phyloP scores from a whole-genome alignment of 257 asterid species.

The Solanum pimpinellifolium region DNA sequence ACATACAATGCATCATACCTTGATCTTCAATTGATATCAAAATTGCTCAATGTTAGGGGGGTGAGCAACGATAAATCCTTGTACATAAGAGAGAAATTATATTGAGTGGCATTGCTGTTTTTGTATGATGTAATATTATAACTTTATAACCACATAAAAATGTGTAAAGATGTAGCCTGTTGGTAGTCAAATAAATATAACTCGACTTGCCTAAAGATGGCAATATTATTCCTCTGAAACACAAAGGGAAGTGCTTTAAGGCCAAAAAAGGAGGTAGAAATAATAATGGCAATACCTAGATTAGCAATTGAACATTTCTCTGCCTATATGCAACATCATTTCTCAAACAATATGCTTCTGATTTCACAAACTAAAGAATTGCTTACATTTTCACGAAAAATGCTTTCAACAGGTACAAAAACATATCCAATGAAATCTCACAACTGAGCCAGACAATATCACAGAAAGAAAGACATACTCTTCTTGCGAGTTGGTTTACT shows the following conservation, averaged over 20 bases:
- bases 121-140: not conserved
- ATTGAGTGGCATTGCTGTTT: not conserved
- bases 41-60: not conserved
- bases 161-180: not conserved
- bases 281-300: not conserved
- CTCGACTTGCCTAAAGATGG: not conserved
- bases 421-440: not conserved
- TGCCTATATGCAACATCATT: not conserved
- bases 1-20: not conserved
- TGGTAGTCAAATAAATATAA: not conserved
- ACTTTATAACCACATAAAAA: not conserved
- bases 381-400: not conserved
- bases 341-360: not conserved
- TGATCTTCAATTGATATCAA: not conserved
- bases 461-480: not conserved
- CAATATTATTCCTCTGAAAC: not conserved
- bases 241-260: not conserved
- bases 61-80: not conserved
- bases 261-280: not conserved
- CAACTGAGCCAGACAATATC: not conserved
- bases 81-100: not conserved
- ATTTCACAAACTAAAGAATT: not conserved
- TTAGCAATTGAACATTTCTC: not conserved
- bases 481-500: not conserved
- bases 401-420: not conserved